Evolutionary conservation across 225 moss, liverwort and hornwort genomes (phyloP), one percentile per base, ranked within the genome.

Genomic region (Sphagnum tenellum): DNA sequence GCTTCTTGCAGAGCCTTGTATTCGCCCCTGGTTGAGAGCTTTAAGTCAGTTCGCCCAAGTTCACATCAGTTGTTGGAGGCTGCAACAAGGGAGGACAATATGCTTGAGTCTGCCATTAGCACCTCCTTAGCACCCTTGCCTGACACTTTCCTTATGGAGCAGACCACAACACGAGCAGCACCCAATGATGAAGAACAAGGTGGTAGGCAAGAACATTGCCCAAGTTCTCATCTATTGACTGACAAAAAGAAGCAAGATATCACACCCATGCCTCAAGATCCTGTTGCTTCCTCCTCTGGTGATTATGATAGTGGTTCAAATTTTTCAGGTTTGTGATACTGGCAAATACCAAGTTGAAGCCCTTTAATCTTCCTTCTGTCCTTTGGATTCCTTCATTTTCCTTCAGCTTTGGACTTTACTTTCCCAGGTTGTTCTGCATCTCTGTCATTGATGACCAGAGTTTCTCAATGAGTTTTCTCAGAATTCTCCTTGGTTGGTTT

Each of bases 1-100:
- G 61, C 47, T 61, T 12, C 50, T n/a, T 7, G 45, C 70, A 83
- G 79, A 52, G 74, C 74, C 0, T 49, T 83, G 14, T 87, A 87
- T 61, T 89, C 89, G 12, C 78, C 90, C 3, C 57, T 83, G 2
- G 89, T 89, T 12, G 94, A 89, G 63, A 64, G 69, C 63, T 80
- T 85, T 8, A 73, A 59, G 46, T 69, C 8, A 2, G 29, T 65
- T n/a, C 65, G 55, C 7, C 57, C 7, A 7, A 12, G 67, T 8
- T 50, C 59, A 14, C 11, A 63, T 12, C 4, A 47, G 46, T 65
- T 69, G 55, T 11, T 5, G 29, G 49, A 64, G 47, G 50, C 49
- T 12, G 5, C 46, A 4, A 47, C 29, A 29, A 29, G 29, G 29
- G 29, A 29, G 29, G 29, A 49, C 2, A 64, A 53, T n/a, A 5